phyloP scores from a whole-genome alignment of 768 basidiomycete species.

The Phlegmacium glaucopus region DNA sequence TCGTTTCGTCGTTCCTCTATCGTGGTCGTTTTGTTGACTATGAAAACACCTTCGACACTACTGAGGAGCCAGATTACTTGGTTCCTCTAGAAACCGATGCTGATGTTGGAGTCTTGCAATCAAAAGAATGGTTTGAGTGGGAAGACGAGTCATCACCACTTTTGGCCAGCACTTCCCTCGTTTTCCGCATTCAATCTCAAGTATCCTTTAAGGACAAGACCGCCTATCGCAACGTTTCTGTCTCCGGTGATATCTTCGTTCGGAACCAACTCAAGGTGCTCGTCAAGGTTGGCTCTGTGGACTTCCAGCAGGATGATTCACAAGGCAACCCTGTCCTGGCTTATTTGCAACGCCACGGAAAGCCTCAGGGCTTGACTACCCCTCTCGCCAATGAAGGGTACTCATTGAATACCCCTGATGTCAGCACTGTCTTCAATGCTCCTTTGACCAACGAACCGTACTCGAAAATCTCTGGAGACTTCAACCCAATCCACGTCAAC shows the following conservation, averaged over 20 bases:
- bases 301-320: conserved; percentile 82
- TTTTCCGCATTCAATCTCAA: conserved; percentile 87
- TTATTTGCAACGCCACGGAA: conserved; percentile 90
- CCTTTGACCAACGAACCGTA: conserved; percentile 95
- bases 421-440: conserved; percentile 67
- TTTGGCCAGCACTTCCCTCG: conserved; percentile 73
- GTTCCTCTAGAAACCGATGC: conserved; percentile 76
- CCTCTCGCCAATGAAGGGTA: conserved; percentile 88
- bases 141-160: conserved; percentile 78
- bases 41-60: conserved; percentile 92
- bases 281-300: conserved; percentile 84
- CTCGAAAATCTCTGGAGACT: conserved; percentile 94
- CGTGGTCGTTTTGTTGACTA: conserved; percentile 93
- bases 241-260: conserved; percentile 83
- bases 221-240: conserved; percentile 75
- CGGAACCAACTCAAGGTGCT: conserved; percentile 86
- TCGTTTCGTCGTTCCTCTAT: conserved; percentile 94
- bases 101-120: conserved; percentile 83
- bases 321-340: conserved; percentile 92
- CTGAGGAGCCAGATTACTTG: conserved; percentile 85
- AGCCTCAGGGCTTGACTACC: conserved; percentile 68
- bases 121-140: conserved; percentile 99
- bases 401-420: conserved; percentile 62
- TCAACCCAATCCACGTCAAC: conserved; percentile 98
- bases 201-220: conserved; percentile 91